Percentiles rank a stretch among this genome's conserved stretches.
Evolutionary conservation across 1,284 basidiomycete genomes (phyloP).

Genomic region (Rhodotorula sp.): DNA sequence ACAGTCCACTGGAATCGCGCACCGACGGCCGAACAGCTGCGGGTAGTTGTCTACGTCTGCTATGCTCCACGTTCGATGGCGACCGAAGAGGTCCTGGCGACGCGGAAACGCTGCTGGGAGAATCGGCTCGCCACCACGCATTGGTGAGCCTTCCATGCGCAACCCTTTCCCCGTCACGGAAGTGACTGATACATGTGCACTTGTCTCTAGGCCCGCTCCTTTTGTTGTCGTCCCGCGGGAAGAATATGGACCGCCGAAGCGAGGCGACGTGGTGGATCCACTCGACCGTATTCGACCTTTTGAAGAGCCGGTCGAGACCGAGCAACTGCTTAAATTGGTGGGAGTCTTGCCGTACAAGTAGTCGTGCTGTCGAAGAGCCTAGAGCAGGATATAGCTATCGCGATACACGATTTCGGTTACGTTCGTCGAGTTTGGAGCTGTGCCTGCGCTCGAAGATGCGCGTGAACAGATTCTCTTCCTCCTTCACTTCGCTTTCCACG

Average conservation of each 20-base stretch:
- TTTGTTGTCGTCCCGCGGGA: slow-evolving; percentile 2
- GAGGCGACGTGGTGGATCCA: slow-evolving; percentile 1
- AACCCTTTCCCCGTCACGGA: neutral
- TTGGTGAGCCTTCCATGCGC: slow-evolving; percentile 7
- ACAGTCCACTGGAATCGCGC: slow-evolving; percentile 27
- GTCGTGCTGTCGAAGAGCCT: too few relatives aligned
- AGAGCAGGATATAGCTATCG: too few relatives aligned
- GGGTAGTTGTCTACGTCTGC: slow-evolving; percentile 30
- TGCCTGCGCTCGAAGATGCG: too few relatives aligned
- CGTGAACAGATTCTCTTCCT: too few relatives aligned
- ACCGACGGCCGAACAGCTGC: slow-evolving; percentile 17
- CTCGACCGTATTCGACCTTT: slow-evolving; percentile 3
- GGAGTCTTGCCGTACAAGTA: neutral
- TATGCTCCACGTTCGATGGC: slow-evolving; percentile 11
- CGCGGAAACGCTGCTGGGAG: slow-evolving; percentile 2
- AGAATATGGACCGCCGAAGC: slow-evolving; percentile 10
- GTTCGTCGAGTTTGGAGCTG: too few relatives aligned
- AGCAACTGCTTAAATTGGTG: slow-evolving; percentile 6
- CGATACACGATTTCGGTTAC: too few relatives aligned
- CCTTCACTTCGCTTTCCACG: too few relatives aligned
- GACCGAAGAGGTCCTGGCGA: slow-evolving; percentile 5
- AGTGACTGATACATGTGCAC: too few relatives aligned
- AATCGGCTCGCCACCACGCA: slow-evolving; percentile 17
- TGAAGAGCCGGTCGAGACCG: slow-evolving; percentile 7
- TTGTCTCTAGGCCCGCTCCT: neutral